Percentiles rank a stretch among this genome's conserved stretches.
Conservation (phyloP, 805 yeast species). For the Candida vaughaniae region DNA sequence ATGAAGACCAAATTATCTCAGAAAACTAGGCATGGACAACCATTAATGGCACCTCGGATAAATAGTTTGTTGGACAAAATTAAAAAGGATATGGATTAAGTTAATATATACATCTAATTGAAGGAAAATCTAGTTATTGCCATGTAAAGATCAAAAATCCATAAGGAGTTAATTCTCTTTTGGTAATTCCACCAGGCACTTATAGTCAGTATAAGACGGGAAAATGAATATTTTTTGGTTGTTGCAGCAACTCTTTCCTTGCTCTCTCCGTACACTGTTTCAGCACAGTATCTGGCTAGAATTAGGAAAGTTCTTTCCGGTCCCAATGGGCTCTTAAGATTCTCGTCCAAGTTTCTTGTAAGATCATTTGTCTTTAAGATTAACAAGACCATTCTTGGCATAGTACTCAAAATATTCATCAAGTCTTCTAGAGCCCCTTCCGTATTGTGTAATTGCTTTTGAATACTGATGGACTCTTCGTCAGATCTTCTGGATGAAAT, state of each 20-base stretch:
- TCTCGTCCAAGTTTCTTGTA: constrained; percentile 85
- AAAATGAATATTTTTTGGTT: constrained; percentile 19
- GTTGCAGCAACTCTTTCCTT: constrained; percentile 33
- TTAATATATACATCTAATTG: no score
- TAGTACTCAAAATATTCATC: constrained; percentile 71
- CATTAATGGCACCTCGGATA: constrained; percentile 87
- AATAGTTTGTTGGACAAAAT: constrained; percentile 76
- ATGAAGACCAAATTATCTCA: constrained; percentile 41
- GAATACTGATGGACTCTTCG: constrained; percentile 69
- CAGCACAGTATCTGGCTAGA: constrained; percentile 87
- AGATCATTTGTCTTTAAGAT: constrained; percentile 93
- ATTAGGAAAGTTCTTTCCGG: constrained; percentile 84
- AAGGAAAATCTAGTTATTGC: not conserved
- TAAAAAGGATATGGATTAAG: constrained; percentile 24
- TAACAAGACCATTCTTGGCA: constrained; percentile 84
- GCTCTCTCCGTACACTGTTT: constrained; percentile 70
- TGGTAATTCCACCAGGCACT: constrained; percentile 36
- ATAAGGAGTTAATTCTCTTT: constrained; percentile 29
- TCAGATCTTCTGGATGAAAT: constrained; percentile 51
- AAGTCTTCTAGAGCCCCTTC: constrained; percentile 68
- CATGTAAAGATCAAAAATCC: constrained; percentile 27
- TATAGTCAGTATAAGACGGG: constrained; percentile 13
- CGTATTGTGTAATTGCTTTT: constrained; percentile 52
- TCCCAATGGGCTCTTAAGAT: constrained; percentile 77
- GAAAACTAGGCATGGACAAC: constrained; percentile 78